Base-by-base conservation (phyloP, 2,329 filamentous ascomycete species). In the Penicillium italicum region DNA sequence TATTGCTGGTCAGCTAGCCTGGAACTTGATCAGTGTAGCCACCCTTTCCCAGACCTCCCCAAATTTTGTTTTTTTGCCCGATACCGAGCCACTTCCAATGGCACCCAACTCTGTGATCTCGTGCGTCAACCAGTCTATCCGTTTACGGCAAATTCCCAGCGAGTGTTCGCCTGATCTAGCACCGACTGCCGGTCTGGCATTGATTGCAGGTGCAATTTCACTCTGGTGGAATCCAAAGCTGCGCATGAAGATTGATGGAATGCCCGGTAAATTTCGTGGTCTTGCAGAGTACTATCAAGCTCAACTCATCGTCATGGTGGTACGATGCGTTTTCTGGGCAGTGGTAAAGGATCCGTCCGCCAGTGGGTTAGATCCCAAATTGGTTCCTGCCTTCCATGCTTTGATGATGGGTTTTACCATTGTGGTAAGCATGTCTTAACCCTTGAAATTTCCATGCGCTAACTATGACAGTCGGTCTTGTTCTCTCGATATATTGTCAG, bases 191-290 rank as follows among this genome's bases (percentile, higher is more conserved):
- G 70, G 72, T 6, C 46, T 72, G 42, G 64, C 74, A n/a, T 66
- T 80, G 42, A 53, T 76, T n/a, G 61, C 74, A 5, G 76, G 76
- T 12, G 67, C 76, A 41, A 51, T 78, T 26, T 77, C 75, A 6
- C 63, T 78, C 9, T 80, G 78, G 78, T 80, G 77, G 76, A 80
- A 80, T 58, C 78, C 77, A 9, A 75, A 74, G 53, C 64, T 79
- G 62, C 72, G 73, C 55, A 60, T 74, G 44, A 79, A 77, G 62
- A 64, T 79, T 14, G 68, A 74, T 52, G 75, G 75, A 37, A 66
- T 69, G 58, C 69, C 68, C 41, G 76, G 75, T 9, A 70, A 74
- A 16, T 71, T 80, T 38, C 54, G 66, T 33, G 76, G 77, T 3
- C 66, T 78, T 33, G 66, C 68, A 14, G 72, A 78, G 53, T 80